These are phyloP conservation scores for Ceratobasidium sp. DNA, from an alignment of 1,284 basidiomycete species.

Conservation along the genomic window DNA sequence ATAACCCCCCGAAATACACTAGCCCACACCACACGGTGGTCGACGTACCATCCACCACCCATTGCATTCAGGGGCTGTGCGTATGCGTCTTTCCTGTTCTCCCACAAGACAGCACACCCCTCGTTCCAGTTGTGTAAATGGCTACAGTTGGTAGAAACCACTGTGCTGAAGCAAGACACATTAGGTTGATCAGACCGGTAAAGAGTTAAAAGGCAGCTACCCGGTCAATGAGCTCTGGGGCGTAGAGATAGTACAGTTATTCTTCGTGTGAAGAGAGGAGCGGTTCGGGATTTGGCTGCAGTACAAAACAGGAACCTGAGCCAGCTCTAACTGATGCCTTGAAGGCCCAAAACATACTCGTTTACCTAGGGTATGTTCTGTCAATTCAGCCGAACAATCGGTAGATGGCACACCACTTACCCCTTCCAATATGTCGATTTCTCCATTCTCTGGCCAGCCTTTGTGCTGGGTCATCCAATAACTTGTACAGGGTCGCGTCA, in stretches of 20 bases:
- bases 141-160: conserved; percentile 59
- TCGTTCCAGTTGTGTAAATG: conserved; percentile 61
- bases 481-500: background rate
- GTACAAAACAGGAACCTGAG: background rate
- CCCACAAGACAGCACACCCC: conserved; percentile 67
- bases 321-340: background rate
- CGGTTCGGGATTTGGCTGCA: conserved; percentile 53
- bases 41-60: conserved; percentile 63
- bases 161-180: conserved; percentile 47
- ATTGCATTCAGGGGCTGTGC: conserved; percentile 66
- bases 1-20: too few relatives aligned
- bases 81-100: conserved; percentile 54
- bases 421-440: conserved; percentile 61
- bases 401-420: conserved; percentile 42
- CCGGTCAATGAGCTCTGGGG: conserved; percentile 50
- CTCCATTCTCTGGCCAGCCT: conserved; percentile 58
- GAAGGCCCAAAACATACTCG: background rate
- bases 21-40: background rate
- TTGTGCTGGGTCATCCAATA: conserved; percentile 53
- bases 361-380: background rate
- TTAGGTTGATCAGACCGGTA: background rate
- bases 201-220: conserved; percentile 41
- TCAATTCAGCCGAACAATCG: too few relatives aligned
- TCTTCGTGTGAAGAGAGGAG: conserved; percentile 62
- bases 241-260: conserved; percentile 46